Conservation (phyloP, 2,329 filamentous ascomycete genomes). For the Knoxdaviesia proteae region DNA sequence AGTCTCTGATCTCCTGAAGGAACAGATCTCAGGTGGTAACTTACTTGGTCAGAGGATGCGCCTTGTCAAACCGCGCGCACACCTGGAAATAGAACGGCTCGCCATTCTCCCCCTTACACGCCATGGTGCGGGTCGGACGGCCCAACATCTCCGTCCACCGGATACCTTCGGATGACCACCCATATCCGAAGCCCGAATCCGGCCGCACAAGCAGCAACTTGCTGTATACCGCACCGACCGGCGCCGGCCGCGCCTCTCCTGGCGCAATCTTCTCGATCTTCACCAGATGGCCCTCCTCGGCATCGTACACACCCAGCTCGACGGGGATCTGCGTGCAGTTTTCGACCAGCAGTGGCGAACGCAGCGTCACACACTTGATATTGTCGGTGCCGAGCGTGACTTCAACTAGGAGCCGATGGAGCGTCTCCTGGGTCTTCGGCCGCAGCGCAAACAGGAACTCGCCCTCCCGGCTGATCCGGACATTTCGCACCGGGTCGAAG, state of each 20-base stretch:
- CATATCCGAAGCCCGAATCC: constrained; percentile 89
- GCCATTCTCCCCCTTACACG: constrained; percentile 69
- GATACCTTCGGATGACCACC: constrained; percentile 75
- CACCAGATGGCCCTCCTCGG: constrained; percentile 67
- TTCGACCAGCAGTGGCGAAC: constrained; percentile 78
- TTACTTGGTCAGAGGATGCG: constrained; percentile 59
- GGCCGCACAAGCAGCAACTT: constrained; percentile 77
- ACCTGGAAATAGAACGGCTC: constrained; percentile 96
- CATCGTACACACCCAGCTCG: constrained; percentile 79
- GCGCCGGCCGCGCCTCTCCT: constrained; percentile 72
- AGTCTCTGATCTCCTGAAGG: constrained; percentile 2
- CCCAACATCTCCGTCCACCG: constrained; percentile 88
- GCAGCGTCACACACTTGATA: constrained; percentile 91
- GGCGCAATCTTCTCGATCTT: constrained; percentile 97
- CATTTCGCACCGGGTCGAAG: constrained; percentile 75
- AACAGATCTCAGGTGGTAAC: constrained; percentile 7
- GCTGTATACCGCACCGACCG: constrained; percentile 77
- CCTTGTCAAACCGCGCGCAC: constrained; percentile 65
- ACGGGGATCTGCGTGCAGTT: constrained; percentile 95
- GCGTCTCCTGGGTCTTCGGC: constrained; percentile 64
- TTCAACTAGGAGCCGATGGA: constrained; percentile 82
- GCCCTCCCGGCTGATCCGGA: constrained; percentile 83
- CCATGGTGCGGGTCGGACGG: constrained; percentile 65
- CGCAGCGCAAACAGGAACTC: constrained; percentile 77
- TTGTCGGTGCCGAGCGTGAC: constrained; percentile 83